A percentile compares a stretch with the other conserved stretches of the same genome.
These are phyloP conservation scores for Candida sanyiensis DNA, from an alignment of 805 yeast species.

Conservation along the genomic window DNA sequence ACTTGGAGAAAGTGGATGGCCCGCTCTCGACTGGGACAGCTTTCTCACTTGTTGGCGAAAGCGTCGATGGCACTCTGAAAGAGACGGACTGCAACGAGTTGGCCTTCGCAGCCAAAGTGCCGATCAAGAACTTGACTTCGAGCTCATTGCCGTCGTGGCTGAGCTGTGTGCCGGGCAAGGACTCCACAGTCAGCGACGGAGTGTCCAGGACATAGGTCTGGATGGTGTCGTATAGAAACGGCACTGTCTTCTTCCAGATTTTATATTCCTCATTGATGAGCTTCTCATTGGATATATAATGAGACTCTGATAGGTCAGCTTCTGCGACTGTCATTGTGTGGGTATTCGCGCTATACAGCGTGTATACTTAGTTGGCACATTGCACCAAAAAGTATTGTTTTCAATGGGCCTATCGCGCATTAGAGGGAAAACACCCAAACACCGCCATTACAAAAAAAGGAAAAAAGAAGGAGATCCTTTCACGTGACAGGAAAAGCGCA, in stretches of 20 bases:
- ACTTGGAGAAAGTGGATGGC: conserved; percentile 32
- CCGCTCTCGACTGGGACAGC: conserved; percentile 27
- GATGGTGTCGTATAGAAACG: conserved; percentile 64
- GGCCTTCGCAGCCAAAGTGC: conserved; percentile 38
- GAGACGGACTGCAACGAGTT: conserved; percentile 42
- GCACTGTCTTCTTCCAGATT: conserved; percentile 81
- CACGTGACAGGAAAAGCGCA: no score
- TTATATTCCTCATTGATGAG: conserved; percentile 70
- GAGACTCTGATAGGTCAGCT: conserved; percentile 19
- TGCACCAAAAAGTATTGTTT: no score
- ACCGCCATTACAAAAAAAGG: no score
- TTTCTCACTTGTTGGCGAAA: conserved; percentile 30
- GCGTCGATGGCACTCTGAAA: conserved; percentile 36
- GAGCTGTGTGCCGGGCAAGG: conserved; percentile 38
- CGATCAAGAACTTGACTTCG: conserved; percentile 37
- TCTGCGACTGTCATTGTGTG: conserved; percentile 7
- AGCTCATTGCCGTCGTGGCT: conserved; percentile 27
- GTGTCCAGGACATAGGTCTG: conserved; percentile 52
- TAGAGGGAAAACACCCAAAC: no score
- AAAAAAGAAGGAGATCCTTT: no score
- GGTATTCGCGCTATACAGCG: no score
- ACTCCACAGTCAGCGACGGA: conserved; percentile 55
- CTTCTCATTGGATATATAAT: conserved; percentile 54
- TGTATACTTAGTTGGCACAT: no score
- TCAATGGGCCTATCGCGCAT: no score